phyloP scores from a whole-genome alignment of 805 yeast species.

The Lipomyces sp. region DNA sequence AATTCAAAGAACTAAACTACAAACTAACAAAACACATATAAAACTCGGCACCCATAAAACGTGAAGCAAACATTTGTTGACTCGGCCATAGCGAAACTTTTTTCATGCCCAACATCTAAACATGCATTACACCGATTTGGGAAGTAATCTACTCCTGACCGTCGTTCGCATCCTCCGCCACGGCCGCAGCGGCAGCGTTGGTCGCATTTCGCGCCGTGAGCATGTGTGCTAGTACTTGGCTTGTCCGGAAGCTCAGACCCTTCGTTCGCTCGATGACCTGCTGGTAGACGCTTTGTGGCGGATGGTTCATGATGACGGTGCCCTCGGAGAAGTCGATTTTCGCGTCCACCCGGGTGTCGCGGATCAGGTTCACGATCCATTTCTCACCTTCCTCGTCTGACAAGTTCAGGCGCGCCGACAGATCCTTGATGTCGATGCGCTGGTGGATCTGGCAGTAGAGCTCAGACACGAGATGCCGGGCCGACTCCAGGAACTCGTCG shows the following conservation, averaged over 20 bases:
- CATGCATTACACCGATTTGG: no score
- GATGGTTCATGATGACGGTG: constrained; percentile 53
- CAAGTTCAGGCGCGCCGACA: constrained; percentile 47
- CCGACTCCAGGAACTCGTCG: constrained; percentile 45
- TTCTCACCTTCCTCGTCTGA: constrained; percentile 49
- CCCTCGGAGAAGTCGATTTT: constrained; percentile 53
- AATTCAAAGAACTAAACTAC: no score
- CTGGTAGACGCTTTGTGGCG: constrained; percentile 57
- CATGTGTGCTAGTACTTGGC: constrained; percentile 50
- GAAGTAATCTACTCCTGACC: no score
- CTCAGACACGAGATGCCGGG: constrained; percentile 52
- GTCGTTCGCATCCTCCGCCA: constrained; percentile 1
- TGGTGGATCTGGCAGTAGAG: constrained; percentile 55
- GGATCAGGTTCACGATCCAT: constrained; percentile 51
- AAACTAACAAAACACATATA: no score
- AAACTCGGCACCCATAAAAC: no score
- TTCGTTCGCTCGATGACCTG: constrained; percentile 68
- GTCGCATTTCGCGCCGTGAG: constrained; percentile 26
- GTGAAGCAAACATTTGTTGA: no score
- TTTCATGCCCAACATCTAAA: no score
- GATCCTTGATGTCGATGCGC: constrained; percentile 46
- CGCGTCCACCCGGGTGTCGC: constrained; percentile 52
- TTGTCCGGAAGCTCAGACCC: constrained; percentile 57
- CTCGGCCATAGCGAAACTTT: no score
- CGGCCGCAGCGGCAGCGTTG: constrained; percentile 7